These are phyloP conservation scores for Spencermartinsiella europaea DNA, from an alignment of 805 yeast species.

Conservation along the genomic window DNA sequence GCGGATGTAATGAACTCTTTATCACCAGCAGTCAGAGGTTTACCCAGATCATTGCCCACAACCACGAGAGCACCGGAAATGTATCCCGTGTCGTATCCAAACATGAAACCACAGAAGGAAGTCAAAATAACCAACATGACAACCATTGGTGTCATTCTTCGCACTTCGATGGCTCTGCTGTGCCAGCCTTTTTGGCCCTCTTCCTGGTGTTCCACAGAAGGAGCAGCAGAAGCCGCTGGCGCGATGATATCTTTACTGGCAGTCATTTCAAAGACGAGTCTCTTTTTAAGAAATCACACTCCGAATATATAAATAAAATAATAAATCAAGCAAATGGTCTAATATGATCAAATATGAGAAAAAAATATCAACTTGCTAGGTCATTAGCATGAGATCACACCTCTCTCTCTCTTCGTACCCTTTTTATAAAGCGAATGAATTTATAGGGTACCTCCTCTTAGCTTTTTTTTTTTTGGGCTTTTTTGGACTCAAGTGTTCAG, in stretches of 20 bases:
- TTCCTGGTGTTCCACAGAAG: not conserved
- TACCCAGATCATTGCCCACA: constrained; percentile 67
- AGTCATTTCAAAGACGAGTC: no score
- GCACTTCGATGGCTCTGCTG: constrained; percentile 25
- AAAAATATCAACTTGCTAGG: no score
- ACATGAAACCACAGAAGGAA: constrained; percentile 92
- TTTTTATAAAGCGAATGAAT: no score
- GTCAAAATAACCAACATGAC: constrained; percentile 61
- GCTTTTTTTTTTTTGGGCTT: no score
- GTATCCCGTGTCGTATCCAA: constrained; percentile 97
- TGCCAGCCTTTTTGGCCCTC: not conserved
- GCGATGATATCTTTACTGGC: not conserved
- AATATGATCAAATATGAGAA: no score
- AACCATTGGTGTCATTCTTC: constrained; percentile 47
- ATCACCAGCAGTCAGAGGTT: constrained; percentile 62
- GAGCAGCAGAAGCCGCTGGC: not conserved
- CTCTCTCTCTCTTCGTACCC: no score
- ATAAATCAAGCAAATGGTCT: no score
- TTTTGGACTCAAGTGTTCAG: no score
- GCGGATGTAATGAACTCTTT: constrained; percentile 91
- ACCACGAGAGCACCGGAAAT: constrained; percentile 90
- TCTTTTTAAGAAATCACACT: not conserved
- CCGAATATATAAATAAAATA: no score
- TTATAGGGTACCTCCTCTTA: no score
- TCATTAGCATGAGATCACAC: no score